phyloP scores from a whole-genome alignment of 345 rosid genomes.

The Turnera subulata region DNA sequence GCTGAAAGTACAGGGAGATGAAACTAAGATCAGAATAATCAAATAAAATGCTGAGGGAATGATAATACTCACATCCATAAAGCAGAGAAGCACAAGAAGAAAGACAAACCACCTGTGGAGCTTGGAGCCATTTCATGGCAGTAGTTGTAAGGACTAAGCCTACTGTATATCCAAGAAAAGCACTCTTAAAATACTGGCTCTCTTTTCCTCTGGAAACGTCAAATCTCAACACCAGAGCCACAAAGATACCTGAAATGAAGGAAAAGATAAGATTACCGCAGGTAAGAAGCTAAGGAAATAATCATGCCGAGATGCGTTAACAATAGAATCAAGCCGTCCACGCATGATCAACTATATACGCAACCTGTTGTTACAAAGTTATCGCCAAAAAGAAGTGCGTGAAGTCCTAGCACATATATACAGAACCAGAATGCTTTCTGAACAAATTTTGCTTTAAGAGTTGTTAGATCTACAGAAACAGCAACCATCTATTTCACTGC shows the following conservation, averaged over 20 bases:
- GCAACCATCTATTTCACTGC: too few relatives aligned
- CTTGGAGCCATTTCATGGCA: constrained; percentile 99
- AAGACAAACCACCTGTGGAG: constrained; percentile 72
- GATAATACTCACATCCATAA: background rate
- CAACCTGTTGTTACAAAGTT: too few relatives aligned
- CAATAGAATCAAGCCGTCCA: background rate
- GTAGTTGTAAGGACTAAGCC: constrained; percentile 82
- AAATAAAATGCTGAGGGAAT: background rate
- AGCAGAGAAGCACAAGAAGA: background rate
- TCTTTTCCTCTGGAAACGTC: constrained; percentile 86
- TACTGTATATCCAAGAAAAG: constrained; percentile 70
- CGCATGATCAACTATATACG: background rate
- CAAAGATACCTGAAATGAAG: constrained; percentile 72
- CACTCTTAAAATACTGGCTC: constrained; percentile 92
- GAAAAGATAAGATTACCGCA: background rate
- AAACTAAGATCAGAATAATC: background rate
- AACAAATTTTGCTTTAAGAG: too few relatives aligned
- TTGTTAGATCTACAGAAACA: too few relatives aligned
- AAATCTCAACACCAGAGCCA: constrained; percentile 89
- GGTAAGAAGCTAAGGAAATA: background rate
- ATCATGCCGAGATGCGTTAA: background rate
- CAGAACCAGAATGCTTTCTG: too few relatives aligned
- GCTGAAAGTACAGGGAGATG: constrained; percentile 41
- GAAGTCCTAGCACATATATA: too few relatives aligned
- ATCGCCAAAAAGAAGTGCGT: too few relatives aligned